A percentile compares a stretch with the other conserved stretches of the same genome.
phyloP scores from a whole-genome alignment of 202 grass and related monocot species.

The Elaeis oleifera region DNA sequence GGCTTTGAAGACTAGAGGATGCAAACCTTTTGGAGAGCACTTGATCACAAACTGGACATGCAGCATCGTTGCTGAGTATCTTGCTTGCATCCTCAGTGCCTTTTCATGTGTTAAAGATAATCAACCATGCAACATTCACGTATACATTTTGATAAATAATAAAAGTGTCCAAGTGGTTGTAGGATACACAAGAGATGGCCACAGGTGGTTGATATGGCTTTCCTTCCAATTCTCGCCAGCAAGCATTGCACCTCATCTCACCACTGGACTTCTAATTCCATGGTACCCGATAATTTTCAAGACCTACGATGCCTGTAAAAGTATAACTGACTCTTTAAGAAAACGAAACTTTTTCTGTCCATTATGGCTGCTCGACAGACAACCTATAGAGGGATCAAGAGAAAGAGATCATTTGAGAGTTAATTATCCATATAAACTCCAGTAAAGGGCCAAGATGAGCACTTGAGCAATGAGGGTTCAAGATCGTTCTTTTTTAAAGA shows the following conservation, averaged over 20 bases:
- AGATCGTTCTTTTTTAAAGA: no score
- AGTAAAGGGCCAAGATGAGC: no score
- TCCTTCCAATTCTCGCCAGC: constrained; percentile 78
- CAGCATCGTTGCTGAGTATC: constrained; percentile 72
- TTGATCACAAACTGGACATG: constrained; percentile 91
- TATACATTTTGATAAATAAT: no score
- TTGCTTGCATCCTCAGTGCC: constrained; percentile 84
- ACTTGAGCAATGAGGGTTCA: no score
- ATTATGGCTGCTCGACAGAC: no score
- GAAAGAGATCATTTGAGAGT: no score
- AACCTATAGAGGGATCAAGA: no score
- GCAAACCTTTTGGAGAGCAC: constrained; percentile 85
- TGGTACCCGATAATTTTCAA: neutral
- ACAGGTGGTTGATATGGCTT: constrained; percentile 71
- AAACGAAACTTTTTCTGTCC: no score
- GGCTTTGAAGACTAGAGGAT: constrained; percentile 10
- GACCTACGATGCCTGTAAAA: no score
- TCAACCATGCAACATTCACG: neutral
- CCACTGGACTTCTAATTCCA: constrained; percentile 4
- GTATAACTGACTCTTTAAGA: no score
- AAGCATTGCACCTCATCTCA: constrained; percentile 92
- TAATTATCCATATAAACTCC: no score
- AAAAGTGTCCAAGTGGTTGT: no score
- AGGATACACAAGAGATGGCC: constrained; percentile 80
- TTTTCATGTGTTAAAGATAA: constrained; percentile 41